Conservation (phyloP, 192 early-diverging fungal species). For the Backusella luteola region DNA sequence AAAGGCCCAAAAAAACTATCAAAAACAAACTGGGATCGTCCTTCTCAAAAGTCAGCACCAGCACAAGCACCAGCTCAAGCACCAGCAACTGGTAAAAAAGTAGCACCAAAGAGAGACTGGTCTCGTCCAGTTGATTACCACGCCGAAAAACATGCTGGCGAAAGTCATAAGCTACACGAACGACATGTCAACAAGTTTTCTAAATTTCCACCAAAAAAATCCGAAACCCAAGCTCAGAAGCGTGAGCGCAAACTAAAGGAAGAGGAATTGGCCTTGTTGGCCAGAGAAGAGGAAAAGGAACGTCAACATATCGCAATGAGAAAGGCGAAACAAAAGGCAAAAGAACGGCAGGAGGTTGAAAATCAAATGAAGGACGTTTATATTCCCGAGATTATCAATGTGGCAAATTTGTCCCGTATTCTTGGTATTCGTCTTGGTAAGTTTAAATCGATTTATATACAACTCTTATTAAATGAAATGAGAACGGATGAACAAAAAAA, state of each 20-base stretch:
- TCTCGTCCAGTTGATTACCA: conserved; percentile 21
- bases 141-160: conserved; percentile 31
- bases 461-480: neutral
- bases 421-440: conserved; percentile 70
- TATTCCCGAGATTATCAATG: conserved; percentile 80
- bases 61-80: neutral
- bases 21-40: conserved; percentile 3
- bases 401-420: conserved; percentile 77
- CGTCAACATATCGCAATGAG: conserved; percentile 5
- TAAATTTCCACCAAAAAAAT: conserved; percentile 13
- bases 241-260: conserved; percentile 28
- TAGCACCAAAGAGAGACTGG: conserved; percentile 22
- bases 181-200: conserved; percentile 32
- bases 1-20: neutral
- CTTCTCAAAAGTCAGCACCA: neutral
- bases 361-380: conserved; percentile 60
- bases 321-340: conserved; percentile 20
- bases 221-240: conserved; percentile 17
- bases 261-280: conserved; percentile 16
- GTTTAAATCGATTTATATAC: neutral
- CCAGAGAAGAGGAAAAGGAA: conserved; percentile 16
- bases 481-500: neutral
- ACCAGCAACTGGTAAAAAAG: neutral
- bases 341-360: conserved; percentile 17
- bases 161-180: conserved; percentile 18